These are phyloP conservation scores for Mycena indigotica DNA, from an alignment of 768 basidiomycete species.

Conservation along the genomic window DNA sequence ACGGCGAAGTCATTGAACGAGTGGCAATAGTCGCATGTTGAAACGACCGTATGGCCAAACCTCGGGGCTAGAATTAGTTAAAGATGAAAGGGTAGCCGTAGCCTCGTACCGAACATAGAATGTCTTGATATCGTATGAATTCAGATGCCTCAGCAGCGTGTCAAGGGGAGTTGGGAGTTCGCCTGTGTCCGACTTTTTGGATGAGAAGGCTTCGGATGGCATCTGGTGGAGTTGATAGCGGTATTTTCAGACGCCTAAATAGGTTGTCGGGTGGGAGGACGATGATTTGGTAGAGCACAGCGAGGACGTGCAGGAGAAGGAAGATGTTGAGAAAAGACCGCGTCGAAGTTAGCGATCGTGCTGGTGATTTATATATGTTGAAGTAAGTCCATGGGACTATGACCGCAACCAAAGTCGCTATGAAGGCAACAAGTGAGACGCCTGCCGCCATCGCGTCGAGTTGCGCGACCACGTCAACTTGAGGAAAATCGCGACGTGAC, in stretches of 20 bases:
- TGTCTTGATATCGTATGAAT: constrained; percentile 57
- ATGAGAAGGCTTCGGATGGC: constrained; percentile 49
- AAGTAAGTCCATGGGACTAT: constrained; percentile 21
- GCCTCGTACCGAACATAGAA: constrained; percentile 58
- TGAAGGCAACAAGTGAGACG: constrained; percentile 17
- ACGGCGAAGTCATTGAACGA: constrained; percentile 62
- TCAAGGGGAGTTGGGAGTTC: constrained; percentile 52
- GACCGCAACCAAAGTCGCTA: constrained; percentile 7
- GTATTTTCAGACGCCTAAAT: constrained; percentile 56
- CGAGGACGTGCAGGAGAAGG: constrained; percentile 54
- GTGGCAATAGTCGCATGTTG: constrained; percentile 67
- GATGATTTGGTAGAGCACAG: constrained; percentile 47
- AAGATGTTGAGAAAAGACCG: constrained; percentile 38
- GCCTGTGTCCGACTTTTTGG: constrained; percentile 41
- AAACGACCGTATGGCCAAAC: constrained; percentile 67
- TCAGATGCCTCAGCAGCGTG: constrained; percentile 54
- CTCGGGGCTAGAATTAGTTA: constrained; percentile 41
- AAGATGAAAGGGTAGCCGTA: neutral
- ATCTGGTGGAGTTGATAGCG: constrained; percentile 57
- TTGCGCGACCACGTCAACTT: neutral
- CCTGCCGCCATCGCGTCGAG: constrained; percentile 21
- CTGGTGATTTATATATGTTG: constrained; percentile 13
- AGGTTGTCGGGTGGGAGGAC: constrained; percentile 61
- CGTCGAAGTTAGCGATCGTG: constrained; percentile 15
- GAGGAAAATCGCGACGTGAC: neutral